A percentile compares a stretch with the other conserved stretches of the same genome.
Evolutionary conservation across 768 basidiomycete species (phyloP).

Genomic region (Podaxis sp.): DNA sequence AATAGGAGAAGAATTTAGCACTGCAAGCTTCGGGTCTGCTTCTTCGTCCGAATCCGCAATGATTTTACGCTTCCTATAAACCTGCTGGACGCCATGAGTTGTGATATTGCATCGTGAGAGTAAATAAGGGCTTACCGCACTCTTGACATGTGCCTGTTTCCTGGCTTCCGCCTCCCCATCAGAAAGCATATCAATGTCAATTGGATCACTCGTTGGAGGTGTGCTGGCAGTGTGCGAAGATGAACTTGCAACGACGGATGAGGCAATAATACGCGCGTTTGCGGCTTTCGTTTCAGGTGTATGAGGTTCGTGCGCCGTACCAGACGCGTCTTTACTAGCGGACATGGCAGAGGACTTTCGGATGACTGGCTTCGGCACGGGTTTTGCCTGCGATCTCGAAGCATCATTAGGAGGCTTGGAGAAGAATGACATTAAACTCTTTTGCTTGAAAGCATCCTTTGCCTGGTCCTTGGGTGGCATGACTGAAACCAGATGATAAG

Average conservation of each 20-base stretch:
- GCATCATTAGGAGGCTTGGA: slow-evolving; percentile 29
- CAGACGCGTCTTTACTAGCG: slow-evolving; percentile 27
- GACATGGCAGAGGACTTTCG: slow-evolving; percentile 12
- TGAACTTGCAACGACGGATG: slow-evolving; percentile 34
- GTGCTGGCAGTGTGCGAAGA: slow-evolving; percentile 55
- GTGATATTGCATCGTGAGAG: background rate
- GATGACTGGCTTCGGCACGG: slow-evolving; percentile 15
- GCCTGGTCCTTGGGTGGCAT: slow-evolving; percentile 41
- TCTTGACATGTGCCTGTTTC: slow-evolving; percentile 26
- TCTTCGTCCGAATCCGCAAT: slow-evolving; percentile 76
- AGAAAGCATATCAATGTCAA: slow-evolving; percentile 72
- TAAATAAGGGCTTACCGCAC: slow-evolving; percentile 22
- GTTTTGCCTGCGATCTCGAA: slow-evolving; percentile 20
- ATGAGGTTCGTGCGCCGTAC: slow-evolving; percentile 29
- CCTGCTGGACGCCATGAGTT: slow-evolving; percentile 21
- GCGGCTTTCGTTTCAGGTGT: slow-evolving; percentile 34
- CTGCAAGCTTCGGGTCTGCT: slow-evolving; percentile 15
- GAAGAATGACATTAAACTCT: slow-evolving; percentile 71
- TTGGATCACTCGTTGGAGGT: slow-evolving; percentile 74
- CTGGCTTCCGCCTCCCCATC: slow-evolving; percentile 41
- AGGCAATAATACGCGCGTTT: slow-evolving; percentile 26
- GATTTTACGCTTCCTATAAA: slow-evolving; percentile 61
- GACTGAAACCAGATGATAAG: background rate
- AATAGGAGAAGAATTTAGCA: slow-evolving; percentile 33
- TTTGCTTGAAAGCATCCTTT: slow-evolving; percentile 55